A percentile compares a stretch with the other conserved stretches of the same genome.
Conservation (phyloP, 2,329 filamentous ascomycete genomes). For the Hypoxylon sp. region DNA sequence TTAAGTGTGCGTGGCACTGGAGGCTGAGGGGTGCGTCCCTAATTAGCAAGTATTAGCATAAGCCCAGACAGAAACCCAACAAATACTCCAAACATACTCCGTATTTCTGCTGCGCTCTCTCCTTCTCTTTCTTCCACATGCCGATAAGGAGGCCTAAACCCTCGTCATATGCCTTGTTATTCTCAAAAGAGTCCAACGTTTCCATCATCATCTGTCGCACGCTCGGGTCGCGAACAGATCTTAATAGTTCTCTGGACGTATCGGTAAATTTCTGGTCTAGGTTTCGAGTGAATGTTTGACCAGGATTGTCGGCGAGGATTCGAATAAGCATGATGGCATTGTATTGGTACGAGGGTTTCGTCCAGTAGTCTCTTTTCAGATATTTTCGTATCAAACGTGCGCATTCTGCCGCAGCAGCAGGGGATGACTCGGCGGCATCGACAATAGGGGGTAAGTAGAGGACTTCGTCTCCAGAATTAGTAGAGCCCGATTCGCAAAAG, state of each 20-base stretch:
- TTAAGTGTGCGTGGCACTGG: constrained; percentile 59
- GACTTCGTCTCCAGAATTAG: constrained; percentile 84
- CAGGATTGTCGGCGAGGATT: constrained; percentile 93
- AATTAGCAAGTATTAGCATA: constrained; percentile 37
- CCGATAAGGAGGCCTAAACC: constrained; percentile 78
- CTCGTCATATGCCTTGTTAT: constrained; percentile 79
- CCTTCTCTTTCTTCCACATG: constrained; percentile 94
- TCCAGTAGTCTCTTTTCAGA: constrained; percentile 79
- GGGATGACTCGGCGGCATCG: constrained; percentile 93
- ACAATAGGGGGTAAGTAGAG: constrained; percentile 94
- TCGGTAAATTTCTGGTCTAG: constrained; percentile 87
- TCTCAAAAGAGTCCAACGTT: constrained; percentile 84
- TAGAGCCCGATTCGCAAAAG: constrained; percentile 83
- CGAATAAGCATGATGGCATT: constrained; percentile 96
- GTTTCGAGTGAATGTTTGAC: constrained; percentile 90
- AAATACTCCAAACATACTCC: constrained; percentile 58
- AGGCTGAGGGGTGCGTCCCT: constrained; percentile 48
- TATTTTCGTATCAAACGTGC: constrained; percentile 86
- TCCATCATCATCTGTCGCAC: constrained; percentile 91
- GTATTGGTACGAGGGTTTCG: constrained; percentile 83
- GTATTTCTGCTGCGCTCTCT: constrained; percentile 68
- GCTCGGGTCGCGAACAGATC: constrained; percentile 77
- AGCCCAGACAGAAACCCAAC: constrained; percentile 24
- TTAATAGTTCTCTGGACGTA: constrained; percentile 81
- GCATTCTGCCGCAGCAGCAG: constrained; percentile 84